Base-by-base conservation (phyloP, 1,284 basidiomycete genomes). In the Cerrena zonata region DNA sequence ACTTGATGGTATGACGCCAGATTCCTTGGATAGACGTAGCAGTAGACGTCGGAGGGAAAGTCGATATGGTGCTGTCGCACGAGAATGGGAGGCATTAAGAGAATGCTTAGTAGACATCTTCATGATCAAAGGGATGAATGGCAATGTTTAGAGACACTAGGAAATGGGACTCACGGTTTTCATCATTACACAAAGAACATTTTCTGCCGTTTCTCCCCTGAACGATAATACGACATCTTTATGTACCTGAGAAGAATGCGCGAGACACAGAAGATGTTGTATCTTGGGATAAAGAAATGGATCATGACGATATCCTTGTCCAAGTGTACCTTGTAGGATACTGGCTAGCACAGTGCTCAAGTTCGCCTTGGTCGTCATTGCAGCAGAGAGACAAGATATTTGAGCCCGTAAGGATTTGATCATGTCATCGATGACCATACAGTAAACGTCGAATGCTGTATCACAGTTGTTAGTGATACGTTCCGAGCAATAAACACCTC, bases 21-120 rank as follows among this genome's bases (percentile, higher is more conserved):
- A 34, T 15, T 7, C 30, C 30, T 34, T 34, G 7, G 47, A 49
- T 10, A 49, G 39, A 21, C 21, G 21, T 19, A 49, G 26, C 3
- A 49, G 19, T 18, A 49, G 39, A 12, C 47, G 47, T 19, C 47
- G 19, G 19, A 49, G 21, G 15, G 47, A 40, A 26, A 40, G 22
- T 13, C 47, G 47, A 42, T 37, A n/a, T 3, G 37, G 5, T 22
- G 21, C 47, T 4, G 39, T 30, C n/a, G n/a, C 47, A 15, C 24
- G 39, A 3, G 39, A 22, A 18, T 43, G 21, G 7, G 39, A 23
- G 15, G 38, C 39, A 21, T 49, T 37, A 15, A 49, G 26, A 22
- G 7, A 11, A 45, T 23, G 21, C 10, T 41, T 18, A 10, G 10
- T 18, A 7, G 39, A 22, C 21, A 41, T 41, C 15, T 41, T 5